A percentile compares a stretch with the other conserved stretches of the same genome.
These are phyloP conservation scores for Globisporangium solare DNA, from an alignment of 352 stramenopile species.

Conservation along the genomic window DNA sequence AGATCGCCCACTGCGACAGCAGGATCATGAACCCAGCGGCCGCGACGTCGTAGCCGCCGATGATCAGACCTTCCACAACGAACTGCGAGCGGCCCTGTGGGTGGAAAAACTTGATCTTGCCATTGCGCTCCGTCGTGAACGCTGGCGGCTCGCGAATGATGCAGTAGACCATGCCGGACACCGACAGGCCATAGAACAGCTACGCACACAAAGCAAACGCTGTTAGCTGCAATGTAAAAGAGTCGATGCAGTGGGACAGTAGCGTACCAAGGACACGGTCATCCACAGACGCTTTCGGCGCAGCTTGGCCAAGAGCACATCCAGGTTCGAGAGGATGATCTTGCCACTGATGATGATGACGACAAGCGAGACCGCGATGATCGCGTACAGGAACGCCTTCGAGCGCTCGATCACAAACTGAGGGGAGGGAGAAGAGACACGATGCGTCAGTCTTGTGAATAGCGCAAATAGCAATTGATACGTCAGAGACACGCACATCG, in stretches of 20 bases:
- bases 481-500: conserved; percentile 29
- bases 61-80: conserved; percentile 78
- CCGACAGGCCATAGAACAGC: conserved; percentile 85
- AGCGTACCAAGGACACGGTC: conserved; percentile 68
- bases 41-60: conserved; percentile 63
- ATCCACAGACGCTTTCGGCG: conserved; percentile 84
- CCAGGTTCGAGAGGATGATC: conserved; percentile 59
- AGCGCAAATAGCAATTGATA: too few species aligned
- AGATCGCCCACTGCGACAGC: conserved; percentile 80
- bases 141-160: conserved; percentile 84
- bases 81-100: conserved; percentile 79
- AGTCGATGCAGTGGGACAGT: too few species aligned
- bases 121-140: conserved; percentile 66
- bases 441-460: too few species aligned
- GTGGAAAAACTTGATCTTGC: conserved; percentile 86
- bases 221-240: too few species aligned
- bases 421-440: neutral
- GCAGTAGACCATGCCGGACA: conserved; percentile 88
- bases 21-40: conserved; percentile 72
- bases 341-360: conserved; percentile 40
- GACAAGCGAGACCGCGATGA: conserved; percentile 25
- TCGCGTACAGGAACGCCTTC: conserved; percentile 61
- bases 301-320: conserved; percentile 65
- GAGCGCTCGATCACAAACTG: conserved; percentile 62
- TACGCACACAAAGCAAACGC: conserved; percentile 7